Evolutionary conservation across 495 filamentous ascomycete species (phyloP).

Genomic region (Tuber umbilicatum): DNA sequence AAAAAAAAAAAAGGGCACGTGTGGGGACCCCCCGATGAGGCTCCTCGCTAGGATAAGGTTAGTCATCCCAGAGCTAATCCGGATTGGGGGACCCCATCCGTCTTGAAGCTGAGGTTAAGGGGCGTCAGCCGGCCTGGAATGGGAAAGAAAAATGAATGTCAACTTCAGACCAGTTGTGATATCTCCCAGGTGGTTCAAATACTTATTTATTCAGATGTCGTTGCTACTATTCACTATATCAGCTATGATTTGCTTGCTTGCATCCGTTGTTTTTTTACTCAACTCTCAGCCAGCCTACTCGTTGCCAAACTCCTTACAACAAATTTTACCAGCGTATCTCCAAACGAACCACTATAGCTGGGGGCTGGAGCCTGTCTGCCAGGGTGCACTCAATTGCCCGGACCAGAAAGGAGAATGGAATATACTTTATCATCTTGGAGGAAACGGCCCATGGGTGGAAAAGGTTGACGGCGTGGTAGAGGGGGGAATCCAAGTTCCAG

Average conservation of each 20-base stretch:
- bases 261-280: conserved; percentile 34
- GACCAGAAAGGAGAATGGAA: conserved; percentile 46
- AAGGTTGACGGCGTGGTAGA: conserved; percentile 46
- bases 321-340: conserved; percentile 26
- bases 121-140: neutral
- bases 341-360: conserved; percentile 31
- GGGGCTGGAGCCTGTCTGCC: conserved; percentile 17
- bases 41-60: neutral
- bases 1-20: too few species aligned
- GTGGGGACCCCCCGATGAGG: neutral
- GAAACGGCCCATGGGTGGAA: conserved; percentile 57
- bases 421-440: conserved; percentile 53
- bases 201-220: conserved; percentile 35
- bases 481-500: conserved; percentile 46
- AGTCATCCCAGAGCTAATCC: neutral
- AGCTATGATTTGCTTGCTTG: conserved; percentile 38
- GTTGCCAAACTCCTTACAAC: conserved; percentile 29
- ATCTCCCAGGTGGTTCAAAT: conserved; percentile 31
- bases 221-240: conserved; percentile 33
- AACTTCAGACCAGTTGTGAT: conserved; percentile 12
- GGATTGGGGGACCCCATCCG: neutral
- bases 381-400: conserved; percentile 7
- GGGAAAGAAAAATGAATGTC: neutral
- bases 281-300: conserved; percentile 34
- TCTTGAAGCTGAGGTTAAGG: neutral